Conservation (phyloP, 106 monocot genomes). For the Dendrobium huoshanense region DNA sequence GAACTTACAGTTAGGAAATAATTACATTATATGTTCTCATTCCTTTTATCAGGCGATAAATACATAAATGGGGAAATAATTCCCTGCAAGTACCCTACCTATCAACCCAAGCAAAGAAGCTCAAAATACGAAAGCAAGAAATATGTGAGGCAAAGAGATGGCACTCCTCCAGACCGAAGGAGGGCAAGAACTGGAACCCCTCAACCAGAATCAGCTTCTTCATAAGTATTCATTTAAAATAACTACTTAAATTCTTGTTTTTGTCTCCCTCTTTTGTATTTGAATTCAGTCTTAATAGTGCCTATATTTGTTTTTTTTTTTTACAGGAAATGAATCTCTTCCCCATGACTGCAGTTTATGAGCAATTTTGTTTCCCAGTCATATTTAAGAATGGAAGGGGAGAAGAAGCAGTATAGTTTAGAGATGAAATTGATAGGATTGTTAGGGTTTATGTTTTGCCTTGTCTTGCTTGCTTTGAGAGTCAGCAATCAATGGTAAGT, state of each 20-base stretch:
- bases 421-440: background rate
- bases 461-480: too few species aligned
- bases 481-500: background rate
- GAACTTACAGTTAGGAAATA: too few species aligned
- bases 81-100: slow-evolving; percentile 82
- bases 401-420: too few species aligned
- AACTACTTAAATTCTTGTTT: background rate
- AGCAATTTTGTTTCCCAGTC: too few species aligned
- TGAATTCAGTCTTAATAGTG: background rate
- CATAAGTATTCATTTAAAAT: slow-evolving; percentile 13
- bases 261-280: background rate
- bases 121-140: slow-evolving; percentile 85
- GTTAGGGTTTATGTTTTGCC: background rate
- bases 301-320: background rate
- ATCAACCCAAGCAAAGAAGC: slow-evolving; percentile 75
- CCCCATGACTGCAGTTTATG: background rate
- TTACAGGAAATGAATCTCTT: background rate
- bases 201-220: slow-evolving; percentile 47
- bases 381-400: too few species aligned
- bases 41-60: slow-evolving; percentile 59
- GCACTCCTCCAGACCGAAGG: slow-evolving; percentile 44
- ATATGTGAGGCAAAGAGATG: slow-evolving; percentile 75
- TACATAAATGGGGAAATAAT: slow-evolving; percentile 99
- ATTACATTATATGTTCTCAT: background rate
- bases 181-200: slow-evolving; percentile 36